Evolutionary conservation across 805 yeast species (phyloP), one percentile per base, ranked within the genome.

Genomic region (Candida berthetii): DNA sequence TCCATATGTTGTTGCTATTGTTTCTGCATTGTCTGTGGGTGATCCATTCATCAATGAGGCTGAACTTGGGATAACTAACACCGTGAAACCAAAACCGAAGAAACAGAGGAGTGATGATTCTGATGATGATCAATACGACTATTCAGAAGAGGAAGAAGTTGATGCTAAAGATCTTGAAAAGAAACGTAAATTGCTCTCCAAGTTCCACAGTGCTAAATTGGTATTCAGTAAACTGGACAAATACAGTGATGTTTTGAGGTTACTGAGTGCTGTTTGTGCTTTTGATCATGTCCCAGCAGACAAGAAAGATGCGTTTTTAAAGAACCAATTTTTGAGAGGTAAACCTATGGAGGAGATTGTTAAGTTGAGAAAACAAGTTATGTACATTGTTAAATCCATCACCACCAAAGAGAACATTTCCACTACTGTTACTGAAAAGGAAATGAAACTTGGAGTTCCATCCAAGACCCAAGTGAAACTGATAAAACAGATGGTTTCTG

Each of bases 11-110:
- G 78, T 93, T 36, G 93, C 97, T 0, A 72, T 93, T 41, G 97
- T 93, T 1, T 84, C 97, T 27, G 96, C 89, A 0, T 65, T 93
- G 27, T 82, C 97, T 0, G 97, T 93, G 35, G 97, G 97, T 5
- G 95, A 90, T 54, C 96, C 96, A 14, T 89, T 88, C 52, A 62
- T 86, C 28, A 72, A 71, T 33, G 95, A 85, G 56, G 76, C 74
- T 47, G 96, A 86, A 54, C 58, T 86, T 10, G 91, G 93, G 1
- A 66, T 83, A 22, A 57, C 50, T 34, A 53, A 54, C 22, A 38
- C 40, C 25, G 9, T 7, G 8, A 22, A 22, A 22, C 25, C 25
- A 22, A 22, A 22, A 22, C 25, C 6, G 9, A 27, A 39, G 22
- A 7, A 28, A 33, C 22, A 25, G 38, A 42, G 49, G 37, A 47